A percentile compares a stretch with the other conserved stretches of the same genome.
These are phyloP conservation scores for Ehretia macrophylla DNA, from an alignment of 257 asterid species.

Conservation along the genomic window DNA sequence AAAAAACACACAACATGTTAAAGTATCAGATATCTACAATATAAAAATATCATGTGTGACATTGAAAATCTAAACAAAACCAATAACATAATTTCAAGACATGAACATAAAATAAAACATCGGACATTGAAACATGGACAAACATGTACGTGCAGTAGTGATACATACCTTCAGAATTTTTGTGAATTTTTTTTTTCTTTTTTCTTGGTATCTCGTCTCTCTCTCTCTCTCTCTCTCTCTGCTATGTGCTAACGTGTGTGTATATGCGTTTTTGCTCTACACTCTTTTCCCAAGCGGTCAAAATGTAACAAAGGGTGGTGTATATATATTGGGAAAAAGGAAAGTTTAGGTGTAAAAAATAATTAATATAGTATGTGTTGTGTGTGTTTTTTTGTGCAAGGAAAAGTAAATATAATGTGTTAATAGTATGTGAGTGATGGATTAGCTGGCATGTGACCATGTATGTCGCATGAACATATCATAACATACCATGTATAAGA, in stretches of 20 bases:
- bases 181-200: background rate
- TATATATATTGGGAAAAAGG: background rate
- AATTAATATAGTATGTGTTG: too few species aligned
- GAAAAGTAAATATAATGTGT: too few species aligned
- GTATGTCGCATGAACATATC: constrained; percentile 21
- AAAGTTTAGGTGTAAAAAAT: background rate
- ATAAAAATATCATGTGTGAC: too few species aligned
- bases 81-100: background rate
- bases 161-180: background rate
- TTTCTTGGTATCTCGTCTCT: background rate
- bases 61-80: background rate
- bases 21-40: too few species aligned
- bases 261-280: constrained; percentile 10
- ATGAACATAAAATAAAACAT: background rate
- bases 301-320: constrained; percentile 15
- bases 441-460: constrained; percentile 41
- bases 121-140: too few species aligned
- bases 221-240: background rate
- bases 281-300: constrained; percentile 36
- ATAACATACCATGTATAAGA: constrained; percentile 1
- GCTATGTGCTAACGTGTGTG: background rate
- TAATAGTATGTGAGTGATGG: background rate
- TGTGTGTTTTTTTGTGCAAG: too few species aligned
- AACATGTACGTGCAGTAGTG: background rate
- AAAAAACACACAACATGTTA: background rate